Base-by-base conservation (phyloP, 2,329 filamentous ascomycete genomes). In the Penicillium sp. region DNA sequence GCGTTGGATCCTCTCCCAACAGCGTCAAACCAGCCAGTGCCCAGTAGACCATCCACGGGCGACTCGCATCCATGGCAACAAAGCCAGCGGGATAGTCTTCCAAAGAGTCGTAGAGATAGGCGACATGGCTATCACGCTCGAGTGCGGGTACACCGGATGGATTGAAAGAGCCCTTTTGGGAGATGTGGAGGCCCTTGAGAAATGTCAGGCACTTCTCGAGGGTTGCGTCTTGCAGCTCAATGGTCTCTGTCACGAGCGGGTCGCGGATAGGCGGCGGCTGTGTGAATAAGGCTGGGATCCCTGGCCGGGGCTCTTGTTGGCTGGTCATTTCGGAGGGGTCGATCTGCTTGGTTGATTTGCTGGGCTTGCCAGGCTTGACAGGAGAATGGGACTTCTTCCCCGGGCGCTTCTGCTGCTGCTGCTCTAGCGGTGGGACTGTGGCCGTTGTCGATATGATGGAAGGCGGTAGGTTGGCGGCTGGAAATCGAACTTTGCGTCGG, bases 31-130 rank as follows among this genome's bases (percentile, higher is more conserved):
- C 92, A 37, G 88, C 86, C 55, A 98, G 81, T 55, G 86, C 90
- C 95, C 95, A 99, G 79, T 97, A 98, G 64, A 96, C 83, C 70
- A 96, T 85, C 95, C 95, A 99, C 10, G 95, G 93, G 57, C 94
- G 83, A 72, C 90, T 93, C 35, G 95, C 89, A 80, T 99, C 95
- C 66, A 92, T 86, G 51, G 83, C 83, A 54, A 89, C 87, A 76
- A 90, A 96, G 3, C 80, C 81, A 7, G 84, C 79, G 0, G 94
- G 91, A 61, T 96, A 86, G 51, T 80, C 81, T 45, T 78, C 79
- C 43, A 88, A 69, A 11, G 79, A 78, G 55, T 80, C 76, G 58
- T 81, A 80, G 39, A 82, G 70, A 62, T 78, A 82, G n/a, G 68
- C 71, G 43, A 80, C 63, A 70, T 88, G 86, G 43, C 78, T 76